phyloP scores from a whole-genome alignment of 192 early-diverging fungal genomes.

The Gigaspora rosea region DNA sequence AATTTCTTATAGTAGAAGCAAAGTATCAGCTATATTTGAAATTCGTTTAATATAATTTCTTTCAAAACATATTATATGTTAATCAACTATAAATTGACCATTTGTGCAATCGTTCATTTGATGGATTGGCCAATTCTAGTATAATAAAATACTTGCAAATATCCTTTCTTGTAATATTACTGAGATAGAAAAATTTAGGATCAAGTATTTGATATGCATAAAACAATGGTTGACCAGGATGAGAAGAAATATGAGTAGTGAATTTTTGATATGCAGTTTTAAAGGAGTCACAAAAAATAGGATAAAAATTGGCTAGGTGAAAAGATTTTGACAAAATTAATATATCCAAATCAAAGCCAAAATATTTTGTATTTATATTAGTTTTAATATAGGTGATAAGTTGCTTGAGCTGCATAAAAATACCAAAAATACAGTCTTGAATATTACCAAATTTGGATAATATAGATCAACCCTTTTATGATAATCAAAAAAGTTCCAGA shows the following conservation, averaged over 20 bases:
- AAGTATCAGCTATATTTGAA: no score
- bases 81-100: no score
- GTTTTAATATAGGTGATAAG: no score
- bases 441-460: no score
- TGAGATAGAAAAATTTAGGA: slow-evolving; percentile 4
- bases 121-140: neutral
- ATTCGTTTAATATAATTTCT: neutral
- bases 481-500: no score
- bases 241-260: neutral
- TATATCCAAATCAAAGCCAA: neutral
- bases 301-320: neutral
- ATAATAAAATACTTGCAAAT: neutral
- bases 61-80: neutral
- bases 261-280: slow-evolving; percentile 2
- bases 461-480: no score
- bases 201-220: neutral
- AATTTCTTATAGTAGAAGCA: no score
- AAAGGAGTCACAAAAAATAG: neutral
- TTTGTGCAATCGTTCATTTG: neutral
- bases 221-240: neutral
- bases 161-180: neutral
- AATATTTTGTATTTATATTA: no score
- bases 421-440: no score
- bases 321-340: neutral
- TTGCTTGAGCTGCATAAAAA: no score